Conservation (phyloP, 306 rosid genomes). For the Elaeagnus macrophylla region DNA sequence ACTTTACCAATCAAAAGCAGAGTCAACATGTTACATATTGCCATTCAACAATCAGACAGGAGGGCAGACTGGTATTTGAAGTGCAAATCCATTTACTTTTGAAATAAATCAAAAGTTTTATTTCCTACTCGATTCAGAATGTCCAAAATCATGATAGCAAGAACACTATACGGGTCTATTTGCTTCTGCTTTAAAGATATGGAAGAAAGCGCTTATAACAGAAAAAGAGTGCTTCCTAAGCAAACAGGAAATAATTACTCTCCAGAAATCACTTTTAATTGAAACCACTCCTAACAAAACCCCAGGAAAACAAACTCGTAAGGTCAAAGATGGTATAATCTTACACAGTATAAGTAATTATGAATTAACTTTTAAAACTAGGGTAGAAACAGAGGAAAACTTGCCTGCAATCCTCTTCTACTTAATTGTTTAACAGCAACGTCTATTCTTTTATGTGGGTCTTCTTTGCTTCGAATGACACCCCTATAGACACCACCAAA, state of each 20-base stretch:
- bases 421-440: conserved; percentile 57
- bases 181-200: no score
- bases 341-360: background rate
- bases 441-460: conserved; percentile 32
- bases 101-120: no score
- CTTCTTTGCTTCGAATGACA: conserved; percentile 25
- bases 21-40: background rate
- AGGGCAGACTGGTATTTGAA: background rate
- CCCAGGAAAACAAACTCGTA: no score
- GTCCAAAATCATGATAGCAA: no score
- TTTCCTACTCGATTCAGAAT: no score
- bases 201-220: no score
- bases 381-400: conserved; percentile 14
- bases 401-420: conserved; percentile 58
- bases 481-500: conserved; percentile 53
- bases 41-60: background rate
- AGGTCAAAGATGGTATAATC: background rate
- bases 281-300: no score
- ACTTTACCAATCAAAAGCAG: no score
- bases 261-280: no score
- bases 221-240: no score
- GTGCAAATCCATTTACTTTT: background rate
- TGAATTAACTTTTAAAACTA: background rate
- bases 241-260: no score
- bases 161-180: no score